Percentiles rank a stretch among this genome's conserved stretches.
phyloP scores from a whole-genome alignment of 139 green algal genomes.

The Volvox africanus region DNA sequence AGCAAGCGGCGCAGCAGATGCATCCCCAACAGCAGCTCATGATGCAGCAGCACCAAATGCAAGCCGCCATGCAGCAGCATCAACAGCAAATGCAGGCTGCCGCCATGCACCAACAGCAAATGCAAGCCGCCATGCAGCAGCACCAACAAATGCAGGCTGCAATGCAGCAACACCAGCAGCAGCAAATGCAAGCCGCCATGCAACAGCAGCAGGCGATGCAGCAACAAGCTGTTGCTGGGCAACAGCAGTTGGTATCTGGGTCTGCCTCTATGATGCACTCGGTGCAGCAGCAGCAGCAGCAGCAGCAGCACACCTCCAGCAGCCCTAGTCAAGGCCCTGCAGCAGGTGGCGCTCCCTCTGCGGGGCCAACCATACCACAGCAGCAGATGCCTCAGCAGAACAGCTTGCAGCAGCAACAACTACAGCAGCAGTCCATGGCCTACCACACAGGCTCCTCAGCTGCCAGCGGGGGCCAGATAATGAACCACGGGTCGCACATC shows the following conservation, averaged over 20 bases:
- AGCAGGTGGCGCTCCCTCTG: too few relatives aligned
- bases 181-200: neutral
- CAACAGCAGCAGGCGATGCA: constrained; percentile 2
- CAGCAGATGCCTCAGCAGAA: neutral
- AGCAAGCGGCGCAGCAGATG: neutral
- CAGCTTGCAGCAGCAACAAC: neutral
- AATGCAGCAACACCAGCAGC: neutral
- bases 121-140: neutral
- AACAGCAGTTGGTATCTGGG: too few relatives aligned
- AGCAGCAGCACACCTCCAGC: too few relatives aligned
- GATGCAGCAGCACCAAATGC: neutral
- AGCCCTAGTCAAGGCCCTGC: too few relatives aligned
- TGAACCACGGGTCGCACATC: too few relatives aligned
- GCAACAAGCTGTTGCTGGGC: neutral
- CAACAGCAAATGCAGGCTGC: constrained; percentile 17
- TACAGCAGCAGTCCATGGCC: neutral
- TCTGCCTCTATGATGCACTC: too few relatives aligned
- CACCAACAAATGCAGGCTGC: constrained; percentile 23
- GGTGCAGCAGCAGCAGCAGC: too few relatives aligned
- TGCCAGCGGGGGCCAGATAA: too few relatives aligned
- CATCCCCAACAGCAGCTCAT: neutral
- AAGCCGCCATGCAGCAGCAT: constrained; percentile 13
- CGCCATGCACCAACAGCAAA: neutral
- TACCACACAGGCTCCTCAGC: too few relatives aligned
- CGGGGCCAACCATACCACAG: neutral